Conservation (phyloP, 2,329 filamentous ascomycete species). For the Diaporthe citrichinensis region DNA sequence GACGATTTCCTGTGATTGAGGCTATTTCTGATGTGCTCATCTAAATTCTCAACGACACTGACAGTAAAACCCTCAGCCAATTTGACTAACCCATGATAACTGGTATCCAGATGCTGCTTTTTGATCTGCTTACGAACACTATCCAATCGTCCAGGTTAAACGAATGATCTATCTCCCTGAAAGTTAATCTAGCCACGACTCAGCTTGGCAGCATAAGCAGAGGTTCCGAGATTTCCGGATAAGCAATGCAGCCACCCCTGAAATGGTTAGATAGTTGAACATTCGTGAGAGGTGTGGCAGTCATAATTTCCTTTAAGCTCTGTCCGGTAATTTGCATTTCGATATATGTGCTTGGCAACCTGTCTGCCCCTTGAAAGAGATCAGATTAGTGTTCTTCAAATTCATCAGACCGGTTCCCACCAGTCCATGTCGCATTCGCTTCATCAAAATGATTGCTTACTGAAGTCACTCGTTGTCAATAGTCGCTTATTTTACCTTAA, state of each 20-base stretch:
- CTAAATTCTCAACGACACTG: too few species aligned
- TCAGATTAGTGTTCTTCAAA: not conserved
- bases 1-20: too few species aligned
- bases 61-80: too few species aligned
- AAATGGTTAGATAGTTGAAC: not conserved
- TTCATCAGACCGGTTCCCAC: not conserved
- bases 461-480: not conserved
- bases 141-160: too few species aligned
- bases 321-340: not conserved
- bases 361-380: not conserved
- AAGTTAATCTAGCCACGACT: not conserved
- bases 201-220: not conserved
- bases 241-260: not conserved
- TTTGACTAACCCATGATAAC: too few species aligned
- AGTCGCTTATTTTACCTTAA: not conserved
- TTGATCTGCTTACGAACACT: too few species aligned
- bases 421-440: not conserved
- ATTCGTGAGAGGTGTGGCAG: not conserved
- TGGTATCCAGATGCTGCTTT: too few species aligned
- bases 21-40: too few species aligned
- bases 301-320: constrained; percentile 1
- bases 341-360: not conserved
- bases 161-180: not conserved
- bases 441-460: not conserved
- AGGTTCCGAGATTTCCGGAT: not conserved